Evolutionary conservation across 495 filamentous ascomycete genomes (phyloP), one percentile per base, ranked within the genome.

Genomic region (Penicillium riverlandense): DNA sequence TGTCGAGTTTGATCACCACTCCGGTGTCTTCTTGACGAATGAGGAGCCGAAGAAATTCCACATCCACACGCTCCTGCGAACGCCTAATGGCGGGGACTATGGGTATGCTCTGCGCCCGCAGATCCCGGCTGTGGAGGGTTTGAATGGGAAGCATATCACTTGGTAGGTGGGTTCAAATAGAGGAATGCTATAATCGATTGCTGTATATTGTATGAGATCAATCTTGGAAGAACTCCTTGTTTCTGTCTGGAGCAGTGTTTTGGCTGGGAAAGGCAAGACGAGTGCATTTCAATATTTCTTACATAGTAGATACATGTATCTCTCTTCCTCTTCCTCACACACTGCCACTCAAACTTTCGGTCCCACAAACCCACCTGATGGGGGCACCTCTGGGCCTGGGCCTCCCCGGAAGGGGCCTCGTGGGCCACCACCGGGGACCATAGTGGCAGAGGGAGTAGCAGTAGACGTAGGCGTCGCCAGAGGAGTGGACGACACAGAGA

Each of bases 1-100:
- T 30, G 65, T 81, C 38, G 86, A 89, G 71, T 84, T 90, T 59
- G 86, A 90, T 55, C 83, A 86, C 54, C 86, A 90, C 55, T 86
- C 80, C 8, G 85, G 85, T 4, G 85, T 88, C 8, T 90, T 87
- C 50, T 63, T 90, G 60, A 79, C 74, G 1, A 90, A 88, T 51
- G 70, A 72, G 49, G 72, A 80, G 58, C 85, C 85, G 11, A 79
- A 79, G 47, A 85, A 84, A 65, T 90, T 84, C 50, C 85, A 88
- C 57, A 82, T 84, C 31, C 85, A 90, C 58, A 88, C 85, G 0
- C 58, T 85, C 47, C 55, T 85, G 53, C 57, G 85, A 43, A 78
- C 79, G 35, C 85, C 85, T 30, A 88, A 90, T 59, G 77, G 68
- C 0, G 85, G 85, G 28, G 85, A 88, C 55, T 88, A 90, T 55